Conservation (phyloP, 345 rosid genomes). For the Populus pruinosa region DNA sequence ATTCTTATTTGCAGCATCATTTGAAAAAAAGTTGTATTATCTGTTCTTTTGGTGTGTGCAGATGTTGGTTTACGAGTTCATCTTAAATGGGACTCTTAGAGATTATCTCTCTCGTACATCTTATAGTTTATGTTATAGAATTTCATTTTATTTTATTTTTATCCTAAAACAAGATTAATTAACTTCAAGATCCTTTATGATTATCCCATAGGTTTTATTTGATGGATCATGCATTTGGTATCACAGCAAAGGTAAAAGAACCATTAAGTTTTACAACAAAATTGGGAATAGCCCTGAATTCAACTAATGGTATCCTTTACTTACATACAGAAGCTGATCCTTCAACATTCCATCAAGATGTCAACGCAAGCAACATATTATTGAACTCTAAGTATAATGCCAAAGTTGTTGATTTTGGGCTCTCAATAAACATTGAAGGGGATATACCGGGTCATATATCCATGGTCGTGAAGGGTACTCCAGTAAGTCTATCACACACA, state of each 20-base stretch:
- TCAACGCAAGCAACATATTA: constrained; percentile 88
- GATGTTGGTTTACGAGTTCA: constrained; percentile 93
- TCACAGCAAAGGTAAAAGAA: constrained; percentile 50
- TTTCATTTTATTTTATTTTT: constrained; percentile 4
- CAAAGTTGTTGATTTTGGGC: constrained; percentile 95
- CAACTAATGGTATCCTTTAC: constrained; percentile 82
- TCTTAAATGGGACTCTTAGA: constrained; percentile 82
- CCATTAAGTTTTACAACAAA: constrained; percentile 63
- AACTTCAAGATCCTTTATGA: neutral
- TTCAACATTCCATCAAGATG: constrained; percentile 87
- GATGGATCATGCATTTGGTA: constrained; percentile 9
- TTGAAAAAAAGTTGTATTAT: constrained; percentile 8
- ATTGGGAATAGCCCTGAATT: constrained; percentile 61
- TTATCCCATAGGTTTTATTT: constrained; percentile 2
- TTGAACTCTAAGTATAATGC: constrained; percentile 66
- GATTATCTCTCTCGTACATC: constrained; percentile 74
- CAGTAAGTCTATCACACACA: constrained; percentile 38
- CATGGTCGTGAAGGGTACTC: constrained; percentile 92
- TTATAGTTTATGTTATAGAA: neutral
- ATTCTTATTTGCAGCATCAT: neutral
- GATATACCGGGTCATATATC: constrained; percentile 63
- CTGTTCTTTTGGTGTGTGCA: constrained; percentile 26
- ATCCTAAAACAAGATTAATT: neutral
- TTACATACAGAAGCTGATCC: constrained; percentile 93
- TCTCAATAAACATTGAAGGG: constrained; percentile 73